Evolutionary conservation across 2,329 filamentous ascomycete genomes (phyloP), one percentile per base, ranked within the genome.

Genomic region (Cladophialophora carrionii): DNA sequence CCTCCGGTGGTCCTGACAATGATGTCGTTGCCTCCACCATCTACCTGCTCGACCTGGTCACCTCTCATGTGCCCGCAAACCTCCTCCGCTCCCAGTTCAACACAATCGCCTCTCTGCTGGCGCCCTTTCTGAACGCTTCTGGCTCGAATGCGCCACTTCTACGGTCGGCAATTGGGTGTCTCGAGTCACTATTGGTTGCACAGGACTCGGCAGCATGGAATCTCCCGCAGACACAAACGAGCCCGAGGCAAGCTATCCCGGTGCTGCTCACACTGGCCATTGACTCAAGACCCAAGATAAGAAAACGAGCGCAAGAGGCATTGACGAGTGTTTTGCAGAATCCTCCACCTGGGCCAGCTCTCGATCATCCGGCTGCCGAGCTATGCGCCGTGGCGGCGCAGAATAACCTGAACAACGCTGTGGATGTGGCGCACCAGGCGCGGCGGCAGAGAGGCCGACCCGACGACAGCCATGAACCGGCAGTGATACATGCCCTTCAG

Each of bases 351-450:
- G 96, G 91, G 69, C 95, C 95, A 1, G 93, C 91, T 3, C 80
- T 97, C 66, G 95, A 99, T 71, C 95, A 99, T 75, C 95, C 95
- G 1, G 95, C 92, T 29, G 90, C 94, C 54, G 93, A 96, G 75
- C 94, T 98, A 88, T 98, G 94, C 79, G 95, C 95, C 20, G 91
- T 96, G 77, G 93, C 90, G 29, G 91, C 92, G 24, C 84, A 97
- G 79, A 87, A 88, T 77, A 92, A 89, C 76, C 81, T 98, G 68
- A 86, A 88, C 71, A 88, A 93, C 68, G 79, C 78, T 62, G 83
- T 96, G 59, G 87, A 90, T 2, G 79, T 81, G 31, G 88, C 88
- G 67, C 84, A 87, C 17, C 85, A 88, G 67, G 87, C 85, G 71
- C 94, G 91, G 79, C 89, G 90, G 75, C 78, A 80, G 64, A 80